phyloP scores from a whole-genome alignment of 345 rosid species.

The Diplotaxis tenuifolia region DNA sequence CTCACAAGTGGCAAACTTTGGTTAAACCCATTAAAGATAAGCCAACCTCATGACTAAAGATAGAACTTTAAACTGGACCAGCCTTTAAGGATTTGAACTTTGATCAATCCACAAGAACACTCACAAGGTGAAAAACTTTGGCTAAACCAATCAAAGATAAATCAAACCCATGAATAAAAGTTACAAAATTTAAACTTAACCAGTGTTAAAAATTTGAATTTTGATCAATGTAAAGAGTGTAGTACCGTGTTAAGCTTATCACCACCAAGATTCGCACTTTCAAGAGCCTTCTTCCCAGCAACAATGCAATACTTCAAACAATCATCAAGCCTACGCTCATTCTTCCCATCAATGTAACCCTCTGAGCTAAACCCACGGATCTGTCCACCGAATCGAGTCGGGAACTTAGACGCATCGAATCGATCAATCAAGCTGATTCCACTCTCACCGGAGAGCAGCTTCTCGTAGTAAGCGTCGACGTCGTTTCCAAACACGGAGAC shows the following conservation, averaged over 20 bases:
- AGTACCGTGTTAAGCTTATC: conserved; percentile 65
- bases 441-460: conserved; percentile 84
- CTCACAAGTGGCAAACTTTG: neutral
- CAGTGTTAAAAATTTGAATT: neutral
- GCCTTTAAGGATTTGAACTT: no score
- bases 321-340: conserved; percentile 92
- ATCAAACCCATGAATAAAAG: neutral
- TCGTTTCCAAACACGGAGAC: conserved; percentile 96
- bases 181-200: neutral
- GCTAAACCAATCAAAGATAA: neutral
- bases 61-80: neutral
- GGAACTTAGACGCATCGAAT: conserved; percentile 94
- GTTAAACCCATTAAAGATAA: neutral
- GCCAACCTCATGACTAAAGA: neutral
- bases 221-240: neutral
- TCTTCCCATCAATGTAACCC: conserved; percentile 94
- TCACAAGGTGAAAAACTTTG: no score
- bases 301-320: conserved; percentile 97
- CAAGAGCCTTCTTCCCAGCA: conserved; percentile 93
- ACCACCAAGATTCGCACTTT: conserved; percentile 82
- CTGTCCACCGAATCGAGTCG: conserved; percentile 97
- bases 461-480: conserved; percentile 77
- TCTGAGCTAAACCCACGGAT: conserved; percentile 78
- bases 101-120: no score
- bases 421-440: conserved; percentile 87